A percentile compares a stretch with the other conserved stretches of the same genome.
These are phyloP conservation scores for Auricularia sp. DNA, from an alignment of 768 basidiomycete genomes.

Conservation along the genomic window DNA sequence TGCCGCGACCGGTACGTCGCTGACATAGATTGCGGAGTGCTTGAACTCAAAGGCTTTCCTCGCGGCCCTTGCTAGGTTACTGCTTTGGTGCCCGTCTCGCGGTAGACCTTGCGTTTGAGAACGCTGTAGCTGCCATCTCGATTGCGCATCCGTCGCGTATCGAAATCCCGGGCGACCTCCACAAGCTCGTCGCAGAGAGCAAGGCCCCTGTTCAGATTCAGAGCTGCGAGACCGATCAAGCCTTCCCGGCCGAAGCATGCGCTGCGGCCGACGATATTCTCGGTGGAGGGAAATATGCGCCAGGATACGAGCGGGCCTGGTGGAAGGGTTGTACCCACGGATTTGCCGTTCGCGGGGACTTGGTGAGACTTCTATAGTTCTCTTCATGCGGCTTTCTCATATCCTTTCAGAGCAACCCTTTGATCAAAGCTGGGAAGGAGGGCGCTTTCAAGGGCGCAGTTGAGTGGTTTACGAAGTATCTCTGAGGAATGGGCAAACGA, in stretches of 20 bases:
- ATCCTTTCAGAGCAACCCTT: not conserved
- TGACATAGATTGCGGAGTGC: no score
- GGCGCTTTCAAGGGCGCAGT: conserved; percentile 10
- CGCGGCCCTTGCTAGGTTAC: conserved; percentile 9
- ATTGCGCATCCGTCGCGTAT: conserved; percentile 10
- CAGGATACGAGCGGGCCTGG: conserved; percentile 7
- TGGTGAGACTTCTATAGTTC: conserved; percentile 3
- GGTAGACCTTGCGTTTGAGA: conserved; percentile 13
- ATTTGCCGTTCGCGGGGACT: conserved; percentile 8
- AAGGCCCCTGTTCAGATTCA: conserved; percentile 10
- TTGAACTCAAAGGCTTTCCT: no score
- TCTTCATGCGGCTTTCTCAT: not conserved
- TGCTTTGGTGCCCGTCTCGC: conserved; percentile 18
- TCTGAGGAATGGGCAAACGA: not conserved
- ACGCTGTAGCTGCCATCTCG: conserved; percentile 2
- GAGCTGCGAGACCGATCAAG: conserved; percentile 10
- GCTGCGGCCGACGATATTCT: conserved; percentile 5
- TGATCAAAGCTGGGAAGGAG: conserved; percentile 10
- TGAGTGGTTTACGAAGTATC: conserved; percentile 10
- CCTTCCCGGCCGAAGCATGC: conserved; percentile 7
- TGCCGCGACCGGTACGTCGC: conserved; percentile 9
- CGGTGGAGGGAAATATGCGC: conserved; percentile 9
- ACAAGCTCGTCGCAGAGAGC: conserved; percentile 4
- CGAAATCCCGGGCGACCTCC: conserved; percentile 5
- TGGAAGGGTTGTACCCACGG: conserved; percentile 1